Base-by-base conservation (phyloP, 1,139 yeast species). In the Magnusiomyces sp. region DNA sequence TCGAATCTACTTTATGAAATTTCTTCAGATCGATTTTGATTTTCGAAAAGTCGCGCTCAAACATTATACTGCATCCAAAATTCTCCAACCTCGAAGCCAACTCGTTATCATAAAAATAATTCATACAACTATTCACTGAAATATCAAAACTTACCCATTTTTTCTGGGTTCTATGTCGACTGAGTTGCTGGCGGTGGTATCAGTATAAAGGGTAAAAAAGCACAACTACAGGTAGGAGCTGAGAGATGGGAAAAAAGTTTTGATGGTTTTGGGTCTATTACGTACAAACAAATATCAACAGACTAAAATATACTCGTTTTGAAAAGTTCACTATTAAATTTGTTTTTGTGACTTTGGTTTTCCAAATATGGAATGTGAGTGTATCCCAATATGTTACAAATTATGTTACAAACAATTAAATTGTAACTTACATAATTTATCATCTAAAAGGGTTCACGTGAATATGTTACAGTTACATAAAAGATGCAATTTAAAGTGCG, bases 131-230 rank as follows among this genome's bases (percentile, higher is more conserved):
- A 7, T 23, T 23, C 29, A 23, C 29, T 23, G 7, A 7, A 23
- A 23, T 23, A 23, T 23, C 19, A 10, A 29, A 40, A 47, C 50
- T 41, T 47, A 47, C 50, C 50, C 50, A 47, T 47, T 43, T 42
- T 47, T 43, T 20, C 43, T 33, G 45, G 33, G 39, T 47, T 47
- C 44, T 38, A 43, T 47, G 47, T 47, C 50, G 50, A 47, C 46
- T 47, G 46, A 42, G 50, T 46, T 45, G 47, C 37, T 32, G 45
- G 45, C 38, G 45, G 37, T 32, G 23, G 45, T 42, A 20, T 37
- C 42, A 47, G 46, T 38, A 44, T 44, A 43, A 37, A 42, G 43
- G 46, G 39, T 36, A 43, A 47, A 46, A 47, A 46, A 46, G 50
- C 45, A 32, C 45, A 32, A 37, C 44, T 38, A 40, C 43, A 14